phyloP scores from a whole-genome alignment of 371 early-diverging fungal species.

The Syncephalastrum monosporum region DNA sequence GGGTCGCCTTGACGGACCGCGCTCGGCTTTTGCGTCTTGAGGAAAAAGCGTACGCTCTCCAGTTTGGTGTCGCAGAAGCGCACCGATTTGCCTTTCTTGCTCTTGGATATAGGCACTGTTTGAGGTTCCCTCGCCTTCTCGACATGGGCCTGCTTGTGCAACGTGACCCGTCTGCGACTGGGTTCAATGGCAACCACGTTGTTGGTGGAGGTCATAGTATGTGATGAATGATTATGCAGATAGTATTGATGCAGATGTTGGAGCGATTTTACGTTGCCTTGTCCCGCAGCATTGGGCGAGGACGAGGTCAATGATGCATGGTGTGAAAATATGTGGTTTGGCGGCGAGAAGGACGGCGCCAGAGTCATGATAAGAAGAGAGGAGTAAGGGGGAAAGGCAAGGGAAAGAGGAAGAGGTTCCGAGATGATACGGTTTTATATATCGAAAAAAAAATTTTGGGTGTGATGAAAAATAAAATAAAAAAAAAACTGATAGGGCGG shows the following conservation, averaged over 20 bases:
- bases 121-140: not conserved
- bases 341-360: constrained; percentile 13
- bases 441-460: constrained; percentile 1
- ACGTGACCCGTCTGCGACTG: constrained; percentile 9
- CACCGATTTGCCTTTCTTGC: constrained; percentile 31
- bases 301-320: constrained; percentile 3
- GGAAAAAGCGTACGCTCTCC: constrained; percentile 57
- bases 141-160: not conserved
- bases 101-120: not conserved
- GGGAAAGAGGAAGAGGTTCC: constrained; percentile 1
- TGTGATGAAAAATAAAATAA: constrained; percentile 6
- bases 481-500: not conserved
- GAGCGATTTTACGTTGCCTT: too few relatives aligned
- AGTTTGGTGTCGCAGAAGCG: constrained; percentile 44
- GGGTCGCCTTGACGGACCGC: constrained; percentile 47
- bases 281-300: too few relatives aligned
- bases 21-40: constrained; percentile 55
- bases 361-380: constrained; percentile 3
- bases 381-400: constrained; percentile 1
- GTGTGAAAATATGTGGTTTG: constrained; percentile 6
- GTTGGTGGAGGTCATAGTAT: not conserved
- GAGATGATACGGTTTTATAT: constrained; percentile 1
- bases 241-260: constrained; percentile 5
- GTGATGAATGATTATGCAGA: constrained; percentile 3
- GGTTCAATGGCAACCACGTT: not conserved